A percentile compares a stretch with the other conserved stretches of the same genome.
Conservation (phyloP, 2,329 filamentous ascomycete species). For the Lasiodiplodia theobromae region DNA sequence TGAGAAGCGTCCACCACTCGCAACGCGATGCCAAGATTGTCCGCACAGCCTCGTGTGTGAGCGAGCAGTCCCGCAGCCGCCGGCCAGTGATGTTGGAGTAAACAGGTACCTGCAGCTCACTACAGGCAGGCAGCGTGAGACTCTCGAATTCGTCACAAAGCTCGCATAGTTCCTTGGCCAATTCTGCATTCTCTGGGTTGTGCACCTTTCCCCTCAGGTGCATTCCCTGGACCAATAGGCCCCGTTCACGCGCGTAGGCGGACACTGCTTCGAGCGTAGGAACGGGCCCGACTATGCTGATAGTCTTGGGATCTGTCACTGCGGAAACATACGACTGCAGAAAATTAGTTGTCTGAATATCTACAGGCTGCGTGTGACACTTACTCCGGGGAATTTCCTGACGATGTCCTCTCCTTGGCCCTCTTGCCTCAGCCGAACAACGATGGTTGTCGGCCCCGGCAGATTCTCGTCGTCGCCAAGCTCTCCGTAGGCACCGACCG, state of each 20-base stretch:
- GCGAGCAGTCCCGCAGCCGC: conserved; percentile 16
- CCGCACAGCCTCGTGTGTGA: conserved; percentile 32
- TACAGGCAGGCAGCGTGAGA: conserved; percentile 26
- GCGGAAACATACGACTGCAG: conserved; percentile 36
- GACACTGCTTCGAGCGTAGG: conserved; percentile 31
- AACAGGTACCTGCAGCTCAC: neutral
- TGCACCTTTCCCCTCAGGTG: conserved; percentile 37
- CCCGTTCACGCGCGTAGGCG: conserved; percentile 29
- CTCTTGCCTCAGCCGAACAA: conserved; percentile 33
- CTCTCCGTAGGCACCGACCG: conserved; percentile 33
- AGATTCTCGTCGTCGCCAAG: conserved; percentile 33
- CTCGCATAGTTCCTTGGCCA: conserved; percentile 33
- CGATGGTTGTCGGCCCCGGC: conserved; percentile 34
- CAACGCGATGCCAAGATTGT: conserved; percentile 36
- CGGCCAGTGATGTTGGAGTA: conserved; percentile 33
- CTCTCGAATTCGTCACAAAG: conserved; percentile 30
- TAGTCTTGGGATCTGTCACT: conserved; percentile 36
- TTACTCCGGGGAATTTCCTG: neutral
- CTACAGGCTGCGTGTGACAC: neutral
- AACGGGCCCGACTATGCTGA: conserved; percentile 36
- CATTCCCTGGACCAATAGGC: conserved; percentile 33
- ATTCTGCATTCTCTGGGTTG: conserved; percentile 35
- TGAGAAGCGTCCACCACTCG: conserved; percentile 36
- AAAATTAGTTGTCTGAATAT: conserved; percentile 6
- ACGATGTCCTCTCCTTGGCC: conserved; percentile 33